Evolutionary conservation across 345 rosid species (phyloP), one percentile per base, ranked within the genome.

Genomic region (Ceriops tagal): DNA sequence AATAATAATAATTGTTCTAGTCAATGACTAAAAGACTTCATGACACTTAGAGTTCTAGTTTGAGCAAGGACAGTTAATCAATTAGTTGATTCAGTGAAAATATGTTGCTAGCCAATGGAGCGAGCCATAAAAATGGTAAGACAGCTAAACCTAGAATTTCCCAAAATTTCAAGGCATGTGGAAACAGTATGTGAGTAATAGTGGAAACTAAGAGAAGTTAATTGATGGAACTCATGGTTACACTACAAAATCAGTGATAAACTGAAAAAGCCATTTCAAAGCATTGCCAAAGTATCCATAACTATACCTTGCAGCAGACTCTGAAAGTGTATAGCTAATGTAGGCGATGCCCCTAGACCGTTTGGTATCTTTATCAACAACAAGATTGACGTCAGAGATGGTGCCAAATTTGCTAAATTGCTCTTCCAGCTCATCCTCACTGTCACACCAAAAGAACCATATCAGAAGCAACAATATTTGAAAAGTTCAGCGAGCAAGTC

Each of bases 261-360:
- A 43, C 19, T 18, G 0, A 43, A 11, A 43, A 43, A 11, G 5
- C 18, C 49, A 43, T 43, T 56, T 24, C 59, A 56, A 56, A 61
- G 26, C 64, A 26, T 35, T 53, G 66, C 31, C 16, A 24, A 21
- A 56, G 59, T 21, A 46, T n/a, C 16, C 58, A 61, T 51, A 18
- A 43, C 4, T 13, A 72, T 85, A 93, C 98, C 96, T 93, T 67
- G 83, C 79, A 5, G 98, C 92, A 77, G 80, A 86, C 69, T 91
- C 93, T 10, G 88, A 85, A 77, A 77, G 73, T 3, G 81, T 61
- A 65, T 83, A 93, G 69, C 75, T 88, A 77, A 93, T 57, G 34
- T 86, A 93, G 65, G 98, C 97, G 66, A 92, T 65, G 77, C 99
- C 99, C 74, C 83, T 95, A 65, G 99, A 89, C 64, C 89, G 83